These are phyloP conservation scores for Gossypium anomalum DNA, from an alignment of 345 rosid genomes.

Conservation along the genomic window DNA sequence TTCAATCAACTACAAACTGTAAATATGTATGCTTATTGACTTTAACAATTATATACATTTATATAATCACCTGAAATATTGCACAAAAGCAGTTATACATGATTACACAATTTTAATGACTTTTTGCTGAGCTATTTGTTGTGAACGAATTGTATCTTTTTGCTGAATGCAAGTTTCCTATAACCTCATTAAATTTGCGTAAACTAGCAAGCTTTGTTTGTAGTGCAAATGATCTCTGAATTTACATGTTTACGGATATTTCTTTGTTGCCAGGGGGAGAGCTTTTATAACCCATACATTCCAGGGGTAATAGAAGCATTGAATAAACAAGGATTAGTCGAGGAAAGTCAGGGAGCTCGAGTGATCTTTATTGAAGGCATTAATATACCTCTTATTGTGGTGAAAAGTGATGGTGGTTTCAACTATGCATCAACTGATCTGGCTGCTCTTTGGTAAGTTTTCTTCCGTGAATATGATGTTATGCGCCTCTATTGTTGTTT, in stretches of 20 bases:
- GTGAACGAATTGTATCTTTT: not conserved
- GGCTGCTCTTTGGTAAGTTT: conserved; percentile 80
- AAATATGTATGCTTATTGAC: not conserved
- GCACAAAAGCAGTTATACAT: not conserved
- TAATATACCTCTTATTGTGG: conserved; percentile 84
- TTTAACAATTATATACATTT: not conserved
- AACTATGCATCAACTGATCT: conserved; percentile 96
- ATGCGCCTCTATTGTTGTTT: not conserved
- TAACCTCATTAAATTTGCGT: not conserved
- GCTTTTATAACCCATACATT: conserved; percentile 87
- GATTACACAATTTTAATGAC: not conserved
- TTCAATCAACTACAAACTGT: not conserved
- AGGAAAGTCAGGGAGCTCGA: conserved; percentile 90
- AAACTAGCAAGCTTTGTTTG: not conserved
- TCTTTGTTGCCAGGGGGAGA: conserved; percentile 75
- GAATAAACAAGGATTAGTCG: conserved; percentile 57
- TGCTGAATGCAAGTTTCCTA: not conserved
- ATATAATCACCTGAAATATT: not conserved
- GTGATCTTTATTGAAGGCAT: conserved; percentile 73
- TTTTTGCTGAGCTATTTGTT: not conserved
- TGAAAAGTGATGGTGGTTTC: conserved; percentile 95
- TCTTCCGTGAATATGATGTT: not conserved
- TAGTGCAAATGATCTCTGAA: not conserved
- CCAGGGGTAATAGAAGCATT: conserved; percentile 53
- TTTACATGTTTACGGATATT: not conserved